Evolutionary conservation across 208 protist species (phyloP), one percentile per base, ranked within the genome.

Genomic region (Hexamita inflata): DNA sequence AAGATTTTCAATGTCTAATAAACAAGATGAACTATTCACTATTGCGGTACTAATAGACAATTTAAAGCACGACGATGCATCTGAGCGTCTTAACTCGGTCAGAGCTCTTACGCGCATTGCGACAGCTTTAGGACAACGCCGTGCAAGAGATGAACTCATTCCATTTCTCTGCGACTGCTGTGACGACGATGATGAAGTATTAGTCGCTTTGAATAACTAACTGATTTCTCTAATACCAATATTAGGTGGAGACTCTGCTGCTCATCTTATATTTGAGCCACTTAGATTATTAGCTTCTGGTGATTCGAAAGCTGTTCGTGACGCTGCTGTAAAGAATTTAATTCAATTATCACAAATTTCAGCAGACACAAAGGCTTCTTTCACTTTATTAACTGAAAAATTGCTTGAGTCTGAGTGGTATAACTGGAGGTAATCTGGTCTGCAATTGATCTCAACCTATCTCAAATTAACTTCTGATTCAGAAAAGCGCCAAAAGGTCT

Each of bases 151-250:
- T 13, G 64, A 70, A 34, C 42, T 70, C 7, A 7, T 70, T 45
- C 64, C 64, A n/a, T 70, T 70, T n/a, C 64, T 70, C n/a, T 70
- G 64, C n/a, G 64, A 70, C 15, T 70, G 64, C 35, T 7, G 11
- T n/a, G 64, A 70, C n/a, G 64, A 70, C n/a, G 64, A 70, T n/a
- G 64, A 70, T 38, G 64, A 70, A 19, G 38, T 70, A 28, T 38
- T 70, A 30, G 9, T 70, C 9, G 9, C 11, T 7, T 32, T 70
- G 35, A 4, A 19, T 2, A 15, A 70, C 4, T 42, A 70, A 38
- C 35, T 70, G n/a, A 38, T 15, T 15, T 45, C 9, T 15, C 42
- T 70, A 4, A 4, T 45, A n/a, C 11, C 26, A 15, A 15, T 45
- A 15, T 7, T 45, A 15, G 64, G 64, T 45, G 60, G 60, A 34